A percentile compares a stretch with the other conserved stretches of the same genome.
phyloP scores from a whole-genome alignment of 495 filamentous ascomycete genomes.

The Pseudoneurospora amorphoporcata region DNA sequence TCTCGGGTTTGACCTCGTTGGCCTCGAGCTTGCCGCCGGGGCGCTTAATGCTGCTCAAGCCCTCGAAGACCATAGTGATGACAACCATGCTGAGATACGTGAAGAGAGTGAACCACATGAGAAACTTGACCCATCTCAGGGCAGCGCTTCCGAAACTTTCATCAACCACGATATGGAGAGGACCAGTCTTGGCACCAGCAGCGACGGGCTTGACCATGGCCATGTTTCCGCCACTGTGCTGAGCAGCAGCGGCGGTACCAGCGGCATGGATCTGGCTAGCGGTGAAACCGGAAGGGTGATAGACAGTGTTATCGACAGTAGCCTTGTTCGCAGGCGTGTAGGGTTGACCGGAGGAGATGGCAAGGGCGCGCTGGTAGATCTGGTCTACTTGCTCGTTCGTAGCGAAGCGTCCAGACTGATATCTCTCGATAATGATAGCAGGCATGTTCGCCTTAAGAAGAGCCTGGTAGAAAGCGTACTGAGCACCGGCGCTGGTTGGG shows the following conservation, averaged over 20 bases:
- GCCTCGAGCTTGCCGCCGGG: constrained; percentile 53
- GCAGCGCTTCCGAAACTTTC: constrained; percentile 67
- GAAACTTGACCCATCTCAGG: constrained; percentile 85
- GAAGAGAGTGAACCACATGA: constrained; percentile 64
- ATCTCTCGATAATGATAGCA: constrained; percentile 79
- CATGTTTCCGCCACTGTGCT: constrained; percentile 55
- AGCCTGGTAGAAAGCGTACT: constrained; percentile 87
- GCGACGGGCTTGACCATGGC: constrained; percentile 37
- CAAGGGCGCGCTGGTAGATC: constrained; percentile 65
- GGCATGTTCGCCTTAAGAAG: constrained; percentile 88
- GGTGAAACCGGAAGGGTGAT: constrained; percentile 32
- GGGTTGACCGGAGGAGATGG: constrained; percentile 46
- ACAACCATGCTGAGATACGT: constrained; percentile 64
- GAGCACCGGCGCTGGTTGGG: constrained; percentile 70
- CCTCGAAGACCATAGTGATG: constrained; percentile 71
- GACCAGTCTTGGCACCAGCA: constrained; percentile 61
- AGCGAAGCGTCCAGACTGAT: constrained; percentile 73
- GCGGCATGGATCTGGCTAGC: constrained; percentile 68
- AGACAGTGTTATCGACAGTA: constrained; percentile 20
- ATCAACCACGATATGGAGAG: constrained; percentile 92
- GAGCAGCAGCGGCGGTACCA: constrained; percentile 77
- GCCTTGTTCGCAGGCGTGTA: constrained; percentile 18
- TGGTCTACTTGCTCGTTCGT: constrained; percentile 60
- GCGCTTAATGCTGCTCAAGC: constrained; percentile 64
- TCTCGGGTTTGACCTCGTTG: constrained; percentile 79